Evolutionary conservation across 495 filamentous ascomycete species (phyloP).

Genomic region (Cryomyces antarcticus): DNA sequence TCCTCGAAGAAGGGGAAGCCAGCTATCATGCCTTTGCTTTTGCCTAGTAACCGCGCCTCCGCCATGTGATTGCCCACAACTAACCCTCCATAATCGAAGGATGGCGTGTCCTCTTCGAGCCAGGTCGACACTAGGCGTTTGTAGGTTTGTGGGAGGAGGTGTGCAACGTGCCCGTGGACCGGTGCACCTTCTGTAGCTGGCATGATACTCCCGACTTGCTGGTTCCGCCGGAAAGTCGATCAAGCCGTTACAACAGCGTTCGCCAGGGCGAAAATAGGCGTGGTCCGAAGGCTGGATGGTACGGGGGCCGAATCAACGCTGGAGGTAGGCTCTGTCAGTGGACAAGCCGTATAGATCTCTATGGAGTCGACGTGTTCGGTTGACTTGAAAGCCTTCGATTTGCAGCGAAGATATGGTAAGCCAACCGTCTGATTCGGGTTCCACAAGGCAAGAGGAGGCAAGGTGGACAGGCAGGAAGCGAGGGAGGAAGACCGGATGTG

Average conservation of each 20-base stretch:
- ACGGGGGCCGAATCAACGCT: neutral
- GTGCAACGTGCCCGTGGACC: constrained; percentile 50
- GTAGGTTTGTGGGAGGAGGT: constrained; percentile 70
- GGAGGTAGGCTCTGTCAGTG: neutral
- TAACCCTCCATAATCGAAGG: constrained; percentile 91
- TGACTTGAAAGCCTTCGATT: no score
- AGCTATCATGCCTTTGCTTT: constrained; percentile 69
- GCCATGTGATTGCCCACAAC: constrained; percentile 67
- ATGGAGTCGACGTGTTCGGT: neutral
- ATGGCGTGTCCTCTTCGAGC: constrained; percentile 89
- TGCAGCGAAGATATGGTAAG: no score
- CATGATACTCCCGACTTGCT: constrained; percentile 1
- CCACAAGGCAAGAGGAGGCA: no score
- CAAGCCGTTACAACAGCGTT: neutral
- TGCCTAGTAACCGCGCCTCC: constrained; percentile 73
- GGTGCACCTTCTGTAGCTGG: constrained; percentile 23
- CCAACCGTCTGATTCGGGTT: no score
- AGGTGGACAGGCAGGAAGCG: no score
- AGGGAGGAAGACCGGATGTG: no score
- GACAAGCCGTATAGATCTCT: neutral
- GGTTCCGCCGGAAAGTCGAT: neutral
- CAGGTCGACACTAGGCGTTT: constrained; percentile 61
- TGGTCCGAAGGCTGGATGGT: neutral
- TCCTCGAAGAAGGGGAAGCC: constrained; percentile 92
- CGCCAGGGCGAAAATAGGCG: neutral